Evolutionary conservation across 805 yeast species (phyloP).

Genomic region (Phaffomyces opuntiae): DNA sequence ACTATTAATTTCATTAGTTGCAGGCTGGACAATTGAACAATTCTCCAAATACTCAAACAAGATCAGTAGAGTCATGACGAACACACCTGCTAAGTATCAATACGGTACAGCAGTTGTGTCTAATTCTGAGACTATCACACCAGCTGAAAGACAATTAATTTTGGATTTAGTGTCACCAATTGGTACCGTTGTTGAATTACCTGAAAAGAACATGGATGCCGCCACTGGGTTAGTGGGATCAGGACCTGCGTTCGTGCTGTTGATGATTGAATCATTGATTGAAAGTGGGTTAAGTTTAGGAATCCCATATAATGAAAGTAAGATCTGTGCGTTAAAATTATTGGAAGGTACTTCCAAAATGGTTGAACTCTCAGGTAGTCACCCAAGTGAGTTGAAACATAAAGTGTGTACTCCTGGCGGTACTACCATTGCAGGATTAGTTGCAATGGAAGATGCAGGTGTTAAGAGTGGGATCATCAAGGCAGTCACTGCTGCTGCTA

Average conservation of each 20-base stretch:
- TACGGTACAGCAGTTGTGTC: slow-evolving; percentile 93
- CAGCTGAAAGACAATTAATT: slow-evolving; percentile 34
- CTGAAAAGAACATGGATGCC: slow-evolving; percentile 93
- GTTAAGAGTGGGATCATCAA: slow-evolving; percentile 82
- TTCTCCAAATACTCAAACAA: slow-evolving; percentile 42
- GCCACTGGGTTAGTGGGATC: slow-evolving; percentile 94
- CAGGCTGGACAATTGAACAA: slow-evolving; percentile 85
- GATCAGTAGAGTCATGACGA: slow-evolving; percentile 94
- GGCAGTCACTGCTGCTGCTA: slow-evolving; percentile 90
- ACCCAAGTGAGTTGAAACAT: slow-evolving; percentile 83
- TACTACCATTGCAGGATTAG: slow-evolving; percentile 91
- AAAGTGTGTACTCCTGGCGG: slow-evolving; percentile 97
- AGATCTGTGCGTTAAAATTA: slow-evolving; percentile 85
- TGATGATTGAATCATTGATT: slow-evolving; percentile 84
- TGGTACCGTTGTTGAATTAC: slow-evolving; percentile 59
- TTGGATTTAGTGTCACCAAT: slow-evolving; percentile 54
- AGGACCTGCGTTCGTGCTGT: slow-evolving; percentile 89
- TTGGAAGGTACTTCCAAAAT: slow-evolving; percentile 90
- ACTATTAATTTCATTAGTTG: slow-evolving; percentile 73
- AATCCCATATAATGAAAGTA: slow-evolving; percentile 75
- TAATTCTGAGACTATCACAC: slow-evolving; percentile 46
- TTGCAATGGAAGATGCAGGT: slow-evolving; percentile 87
- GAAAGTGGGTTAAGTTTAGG: slow-evolving; percentile 97
- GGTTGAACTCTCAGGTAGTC: slow-evolving; percentile 75
- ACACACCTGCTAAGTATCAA: slow-evolving; percentile 91